phyloP scores from a whole-genome alignment of 1,139 yeast genomes.

The Zygoascus meyerae region DNA sequence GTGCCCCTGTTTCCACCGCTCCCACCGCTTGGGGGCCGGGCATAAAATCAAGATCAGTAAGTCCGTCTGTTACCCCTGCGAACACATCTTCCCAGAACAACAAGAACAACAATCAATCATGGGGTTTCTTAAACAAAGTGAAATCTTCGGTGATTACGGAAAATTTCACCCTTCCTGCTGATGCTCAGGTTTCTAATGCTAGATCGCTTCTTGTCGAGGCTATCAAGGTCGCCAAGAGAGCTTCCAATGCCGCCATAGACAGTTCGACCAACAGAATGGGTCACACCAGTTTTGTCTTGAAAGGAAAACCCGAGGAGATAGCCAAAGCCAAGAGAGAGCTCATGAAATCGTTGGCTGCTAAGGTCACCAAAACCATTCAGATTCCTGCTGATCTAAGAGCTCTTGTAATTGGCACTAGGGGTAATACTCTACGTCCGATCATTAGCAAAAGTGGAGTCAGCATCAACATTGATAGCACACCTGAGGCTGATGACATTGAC shows the following conservation, averaged over 20 bases:
- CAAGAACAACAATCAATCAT: too few species aligned
- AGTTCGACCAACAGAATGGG: constrained; percentile 76
- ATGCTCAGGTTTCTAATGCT: constrained; percentile 23
- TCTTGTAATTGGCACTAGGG: constrained; percentile 83
- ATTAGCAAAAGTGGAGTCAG: constrained; percentile 51
- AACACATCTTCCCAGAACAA: too few species aligned
- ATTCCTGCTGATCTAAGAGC: constrained; percentile 80
- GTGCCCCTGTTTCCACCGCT: not conserved
- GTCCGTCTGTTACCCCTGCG: constrained; percentile 9
- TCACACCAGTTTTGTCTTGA: constrained; percentile 77
- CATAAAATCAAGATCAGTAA: constrained; percentile 9
- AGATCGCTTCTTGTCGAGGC: constrained; percentile 23
- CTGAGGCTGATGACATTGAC: constrained; percentile 44
- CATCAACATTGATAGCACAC: constrained; percentile 17
- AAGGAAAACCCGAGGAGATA: constrained; percentile 69
- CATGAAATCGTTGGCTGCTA: constrained; percentile 65
- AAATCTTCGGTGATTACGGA: constrained; percentile 24
- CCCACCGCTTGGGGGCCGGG: constrained; percentile 35
- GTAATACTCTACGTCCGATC: constrained; percentile 75
- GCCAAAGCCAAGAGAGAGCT: constrained; percentile 70
- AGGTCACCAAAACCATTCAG: constrained; percentile 49
- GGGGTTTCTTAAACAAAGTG: constrained; percentile 12
- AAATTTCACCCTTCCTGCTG: constrained; percentile 24
- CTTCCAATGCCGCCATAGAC: constrained; percentile 65
- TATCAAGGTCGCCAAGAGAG: constrained; percentile 54